Evolutionary conservation across 441 rosid species (phyloP).

Genomic region (Hypseocharis bilobata): DNA sequence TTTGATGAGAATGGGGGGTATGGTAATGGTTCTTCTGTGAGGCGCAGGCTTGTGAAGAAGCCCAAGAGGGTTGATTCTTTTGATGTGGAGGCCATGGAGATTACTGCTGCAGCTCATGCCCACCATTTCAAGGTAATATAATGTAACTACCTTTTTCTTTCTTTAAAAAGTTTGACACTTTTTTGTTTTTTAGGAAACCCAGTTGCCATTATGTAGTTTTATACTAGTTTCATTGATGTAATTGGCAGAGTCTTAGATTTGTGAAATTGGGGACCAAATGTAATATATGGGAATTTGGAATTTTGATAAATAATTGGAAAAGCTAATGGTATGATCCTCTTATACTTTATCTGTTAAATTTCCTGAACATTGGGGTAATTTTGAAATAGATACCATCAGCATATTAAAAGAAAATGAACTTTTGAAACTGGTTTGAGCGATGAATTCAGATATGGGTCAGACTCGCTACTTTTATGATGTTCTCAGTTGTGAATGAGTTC

Average conservation of each 20-base stretch:
- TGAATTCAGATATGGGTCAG: neutral
- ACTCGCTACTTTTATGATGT: neutral
- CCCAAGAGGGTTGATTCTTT: conserved; percentile 68
- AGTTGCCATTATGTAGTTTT: neutral
- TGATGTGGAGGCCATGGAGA: conserved; percentile 94
- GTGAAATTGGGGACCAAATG: neutral
- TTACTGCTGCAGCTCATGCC: conserved; percentile 49
- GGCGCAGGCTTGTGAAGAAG: conserved; percentile 70
- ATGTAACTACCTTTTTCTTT: neutral
- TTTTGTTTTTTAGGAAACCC: neutral
- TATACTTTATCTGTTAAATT: neutral
- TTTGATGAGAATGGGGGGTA: conserved; percentile 33
- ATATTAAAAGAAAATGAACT: too few species aligned
- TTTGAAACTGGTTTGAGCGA: neutral
- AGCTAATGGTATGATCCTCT: neutral
- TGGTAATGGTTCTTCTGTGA: conserved; percentile 45
- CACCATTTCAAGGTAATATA: conserved; percentile 46
- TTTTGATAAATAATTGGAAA: neutral
- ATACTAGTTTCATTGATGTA: neutral
- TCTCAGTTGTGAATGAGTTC: too few species aligned
- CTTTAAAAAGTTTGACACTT: neutral
- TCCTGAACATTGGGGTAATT: too few species aligned
- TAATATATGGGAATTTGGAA: neutral
- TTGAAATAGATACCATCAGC: too few species aligned
- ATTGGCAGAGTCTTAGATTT: neutral